These are phyloP conservation scores for Trichophyton schoenleinii DNA, from an alignment of 2,329 filamentous ascomycete species.

Conservation along the genomic window DNA sequence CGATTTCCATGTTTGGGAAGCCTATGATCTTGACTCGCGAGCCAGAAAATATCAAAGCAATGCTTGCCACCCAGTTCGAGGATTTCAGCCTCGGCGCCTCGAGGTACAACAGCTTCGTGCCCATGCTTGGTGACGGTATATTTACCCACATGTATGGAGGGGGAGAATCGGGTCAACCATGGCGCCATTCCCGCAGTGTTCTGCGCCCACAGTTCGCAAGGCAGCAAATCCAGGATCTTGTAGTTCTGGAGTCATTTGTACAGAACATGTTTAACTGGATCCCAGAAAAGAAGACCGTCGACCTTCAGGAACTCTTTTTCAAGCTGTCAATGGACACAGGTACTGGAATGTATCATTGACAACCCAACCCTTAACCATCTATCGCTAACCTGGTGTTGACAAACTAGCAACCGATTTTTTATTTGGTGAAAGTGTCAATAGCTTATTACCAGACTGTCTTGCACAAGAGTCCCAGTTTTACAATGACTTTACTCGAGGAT, in stretches of 20 bases:
- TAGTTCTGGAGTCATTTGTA: slow-evolving; percentile 69
- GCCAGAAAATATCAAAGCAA: slow-evolving; percentile 79
- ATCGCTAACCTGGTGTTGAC: neutral
- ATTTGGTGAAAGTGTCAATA: slow-evolving; percentile 61
- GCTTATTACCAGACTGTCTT: slow-evolving; percentile 33
- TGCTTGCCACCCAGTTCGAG: slow-evolving; percentile 70
- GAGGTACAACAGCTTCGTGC: slow-evolving; percentile 49
- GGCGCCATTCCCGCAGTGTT: slow-evolving; percentile 69
- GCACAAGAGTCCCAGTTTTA: slow-evolving; percentile 38
- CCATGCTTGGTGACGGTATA: slow-evolving; percentile 35
- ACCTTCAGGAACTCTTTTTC: slow-evolving; percentile 69
- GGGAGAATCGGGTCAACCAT: slow-evolving; percentile 43
- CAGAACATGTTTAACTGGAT: slow-evolving; percentile 58
- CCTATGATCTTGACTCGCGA: slow-evolving; percentile 59
- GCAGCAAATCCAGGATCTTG: slow-evolving; percentile 68
- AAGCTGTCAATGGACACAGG: slow-evolving; percentile 61
- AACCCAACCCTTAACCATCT: neutral
- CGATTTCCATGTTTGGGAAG: slow-evolving; percentile 10
- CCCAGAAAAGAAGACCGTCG: slow-evolving; percentile 44
- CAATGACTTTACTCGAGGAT: slow-evolving; percentile 16
- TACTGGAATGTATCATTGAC: neutral
- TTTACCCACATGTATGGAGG: slow-evolving; percentile 18
- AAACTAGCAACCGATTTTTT: slow-evolving; percentile 66
- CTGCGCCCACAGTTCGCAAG: slow-evolving; percentile 79
- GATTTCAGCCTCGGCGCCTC: slow-evolving; percentile 64